These are phyloP conservation scores for Phylloporus scabripes DNA, from an alignment of 768 basidiomycete species.

Conservation along the genomic window DNA sequence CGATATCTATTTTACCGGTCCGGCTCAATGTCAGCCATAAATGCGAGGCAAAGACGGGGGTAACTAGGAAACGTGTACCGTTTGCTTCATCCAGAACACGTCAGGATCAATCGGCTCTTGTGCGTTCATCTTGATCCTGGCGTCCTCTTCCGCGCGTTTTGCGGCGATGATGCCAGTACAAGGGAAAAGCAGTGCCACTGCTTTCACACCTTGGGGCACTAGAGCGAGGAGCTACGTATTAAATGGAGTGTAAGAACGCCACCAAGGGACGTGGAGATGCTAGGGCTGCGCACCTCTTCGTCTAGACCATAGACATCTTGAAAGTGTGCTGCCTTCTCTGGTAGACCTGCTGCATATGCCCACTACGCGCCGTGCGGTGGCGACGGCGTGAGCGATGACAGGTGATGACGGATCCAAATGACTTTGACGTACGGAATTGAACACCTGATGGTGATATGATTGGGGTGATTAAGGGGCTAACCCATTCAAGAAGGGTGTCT, in stretches of 20 bases:
- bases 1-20: slow-evolving; percentile 39
- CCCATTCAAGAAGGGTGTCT: not conserved
- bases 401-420: not conserved
- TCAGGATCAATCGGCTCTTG: slow-evolving; percentile 52
- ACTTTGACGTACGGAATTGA: slow-evolving; percentile 26
- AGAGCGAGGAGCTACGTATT: slow-evolving; percentile 54
- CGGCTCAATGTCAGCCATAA: not conserved
- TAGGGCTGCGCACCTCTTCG: slow-evolving; percentile 41
- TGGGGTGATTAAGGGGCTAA: slow-evolving; percentile 4
- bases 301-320: slow-evolving; percentile 73
- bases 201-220: slow-evolving; percentile 72
- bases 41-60: not conserved
- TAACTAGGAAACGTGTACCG: slow-evolving; percentile 39
- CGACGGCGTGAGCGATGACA: not conserved
- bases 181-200: slow-evolving; percentile 84
- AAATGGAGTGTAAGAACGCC: not conserved
- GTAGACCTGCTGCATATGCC: slow-evolving; percentile 64
- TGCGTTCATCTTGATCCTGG: slow-evolving; percentile 41
- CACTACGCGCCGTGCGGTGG: slow-evolving; percentile 38
- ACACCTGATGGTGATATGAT: slow-evolving; percentile 18
- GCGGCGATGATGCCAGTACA: slow-evolving; percentile 45
- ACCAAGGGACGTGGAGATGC: not conserved
- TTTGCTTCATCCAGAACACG: slow-evolving; percentile 88
- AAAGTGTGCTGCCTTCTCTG: slow-evolving; percentile 46
- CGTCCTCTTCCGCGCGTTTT: slow-evolving; percentile 57